Evolutionary conservation across 2,329 filamentous ascomycete species (phyloP).

Genomic region (Aspergillaceae sp.): DNA sequence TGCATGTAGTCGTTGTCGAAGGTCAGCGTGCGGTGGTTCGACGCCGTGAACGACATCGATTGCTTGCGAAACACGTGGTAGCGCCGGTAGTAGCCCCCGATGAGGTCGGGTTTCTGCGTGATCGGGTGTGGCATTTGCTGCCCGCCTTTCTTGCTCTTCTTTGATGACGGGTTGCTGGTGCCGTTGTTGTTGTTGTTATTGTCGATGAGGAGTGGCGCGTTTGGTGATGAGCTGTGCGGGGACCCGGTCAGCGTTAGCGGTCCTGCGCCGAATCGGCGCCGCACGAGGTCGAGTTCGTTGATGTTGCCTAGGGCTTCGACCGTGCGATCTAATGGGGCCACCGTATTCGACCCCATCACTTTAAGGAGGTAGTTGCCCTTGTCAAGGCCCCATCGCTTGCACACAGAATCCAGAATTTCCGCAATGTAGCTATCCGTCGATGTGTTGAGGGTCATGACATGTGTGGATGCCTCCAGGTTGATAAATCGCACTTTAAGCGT

Average conservation of each 20-base stretch:
- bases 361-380: slow-evolving; percentile 56
- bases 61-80: slow-evolving; percentile 58
- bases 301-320: slow-evolving; percentile 55
- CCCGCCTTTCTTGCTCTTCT: slow-evolving; percentile 36
- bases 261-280: slow-evolving; percentile 54
- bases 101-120: slow-evolving; percentile 40
- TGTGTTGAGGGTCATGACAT: slow-evolving; percentile 47
- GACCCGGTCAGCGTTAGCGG: slow-evolving; percentile 49
- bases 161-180: slow-evolving; percentile 22
- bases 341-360: slow-evolving; percentile 54
- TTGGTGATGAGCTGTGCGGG: slow-evolving; percentile 54
- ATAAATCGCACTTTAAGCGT: slow-evolving; percentile 54
- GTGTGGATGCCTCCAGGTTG: slow-evolving; percentile 49
- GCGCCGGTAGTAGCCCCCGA: slow-evolving; percentile 48
- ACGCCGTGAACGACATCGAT: slow-evolving; percentile 55
- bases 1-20: slow-evolving; percentile 60
- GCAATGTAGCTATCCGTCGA: slow-evolving; percentile 60
- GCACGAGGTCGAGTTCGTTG: slow-evolving; percentile 53
- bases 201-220: slow-evolving; percentile 53
- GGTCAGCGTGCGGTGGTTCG: slow-evolving; percentile 52
- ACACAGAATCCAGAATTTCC: slow-evolving; percentile 57
- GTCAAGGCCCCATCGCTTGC: slow-evolving; percentile 55
- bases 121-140: slow-evolving; percentile 38
- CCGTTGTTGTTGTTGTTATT: slow-evolving; percentile 4
- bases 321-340: slow-evolving; percentile 56